Evolutionary conservation across 2,329 filamentous ascomycete genomes (phyloP), one percentile per base, ranked within the genome.

Genomic region (Aspergillus sclerotialis): DNA sequence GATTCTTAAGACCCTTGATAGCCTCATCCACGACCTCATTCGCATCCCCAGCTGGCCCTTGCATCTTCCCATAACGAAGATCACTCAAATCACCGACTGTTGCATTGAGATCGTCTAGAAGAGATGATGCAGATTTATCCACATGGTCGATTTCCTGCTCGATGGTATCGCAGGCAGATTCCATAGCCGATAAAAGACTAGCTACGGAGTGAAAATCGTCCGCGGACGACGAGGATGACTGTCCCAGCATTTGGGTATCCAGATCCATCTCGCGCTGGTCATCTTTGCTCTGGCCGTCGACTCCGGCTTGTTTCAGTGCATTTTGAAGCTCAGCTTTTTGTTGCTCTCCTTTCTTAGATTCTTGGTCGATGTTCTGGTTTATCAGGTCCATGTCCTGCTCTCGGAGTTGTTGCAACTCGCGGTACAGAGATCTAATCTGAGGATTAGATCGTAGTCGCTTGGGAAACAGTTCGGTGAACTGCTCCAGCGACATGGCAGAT

Each of bases 401-500:
- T 35, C 87, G 78, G 54, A 88, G 76, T 39, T 79, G 73, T 50
- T 92, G 84, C 3, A 94, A 71, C 56, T 92, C 84, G 30, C 83
- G 78, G 56, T 93, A 94, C 4, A 94, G 69, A 1, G 72, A 67
- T 37, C 78, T 76, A 30, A 90, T 72, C 36, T 82, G 78, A 0
- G 82, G 75, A 30, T 80, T 81, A 15, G 72, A 66, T 39, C 80
- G 81, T 32, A 80, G 69, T 25, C 75, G 61, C 32, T 72, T 75
- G 8, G 87, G 86, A 52, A 94, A 92, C 27, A 90, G 72, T 17
- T 80, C 72, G 28, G 76, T 78, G 67, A 94, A 94, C 45, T 86
- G 76, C 37, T 79, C 71, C 30, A 88, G 72, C 6, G 85, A 80
- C 46, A 88, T 68, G 52, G 88, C 75, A 43, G 81, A 75, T 27